These are phyloP conservation scores for Fragilaria radians DNA, from an alignment of 108 stramenopile genomes.

Conservation along the genomic window DNA sequence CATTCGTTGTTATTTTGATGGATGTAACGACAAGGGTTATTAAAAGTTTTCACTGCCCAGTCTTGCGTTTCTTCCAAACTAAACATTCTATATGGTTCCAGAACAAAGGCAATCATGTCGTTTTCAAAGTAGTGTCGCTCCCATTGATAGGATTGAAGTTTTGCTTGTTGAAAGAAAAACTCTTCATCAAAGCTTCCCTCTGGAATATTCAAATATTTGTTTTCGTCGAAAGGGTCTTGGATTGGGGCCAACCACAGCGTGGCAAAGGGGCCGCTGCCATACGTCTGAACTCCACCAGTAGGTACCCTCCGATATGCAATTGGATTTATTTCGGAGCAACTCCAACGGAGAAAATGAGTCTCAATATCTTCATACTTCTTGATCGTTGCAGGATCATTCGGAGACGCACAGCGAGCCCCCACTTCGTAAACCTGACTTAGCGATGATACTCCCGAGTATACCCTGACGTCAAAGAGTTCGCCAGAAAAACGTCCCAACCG, in stretches of 20 bases:
- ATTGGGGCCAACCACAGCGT: not conserved
- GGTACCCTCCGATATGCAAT: not conserved
- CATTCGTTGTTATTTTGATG: not conserved
- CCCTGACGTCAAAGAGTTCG: not conserved
- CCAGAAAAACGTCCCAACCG: not conserved
- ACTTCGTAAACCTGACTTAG: not conserved
- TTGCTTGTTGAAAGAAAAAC: not conserved
- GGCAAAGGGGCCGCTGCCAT: not conserved
- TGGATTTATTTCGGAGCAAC: not conserved
- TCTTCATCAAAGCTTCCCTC: not conserved
- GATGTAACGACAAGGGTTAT: not conserved
- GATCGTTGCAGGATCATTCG: not conserved
- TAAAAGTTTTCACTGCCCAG: not conserved
- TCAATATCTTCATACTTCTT: conserved; percentile 1
- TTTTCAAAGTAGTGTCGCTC: not conserved
- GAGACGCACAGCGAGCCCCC: not conserved
- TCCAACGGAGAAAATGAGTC: not conserved
- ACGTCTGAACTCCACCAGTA: not conserved
- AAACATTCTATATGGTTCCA: not conserved
- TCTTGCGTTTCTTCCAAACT: not conserved
- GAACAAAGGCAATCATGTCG: not conserved
- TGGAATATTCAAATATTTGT: not conserved
- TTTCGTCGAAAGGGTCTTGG: not conserved
- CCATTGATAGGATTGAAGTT: not conserved
- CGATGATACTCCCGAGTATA: not conserved